Conservation (phyloP, 2,329 filamentous ascomycete species). For the Fusarium ambrosium region DNA sequence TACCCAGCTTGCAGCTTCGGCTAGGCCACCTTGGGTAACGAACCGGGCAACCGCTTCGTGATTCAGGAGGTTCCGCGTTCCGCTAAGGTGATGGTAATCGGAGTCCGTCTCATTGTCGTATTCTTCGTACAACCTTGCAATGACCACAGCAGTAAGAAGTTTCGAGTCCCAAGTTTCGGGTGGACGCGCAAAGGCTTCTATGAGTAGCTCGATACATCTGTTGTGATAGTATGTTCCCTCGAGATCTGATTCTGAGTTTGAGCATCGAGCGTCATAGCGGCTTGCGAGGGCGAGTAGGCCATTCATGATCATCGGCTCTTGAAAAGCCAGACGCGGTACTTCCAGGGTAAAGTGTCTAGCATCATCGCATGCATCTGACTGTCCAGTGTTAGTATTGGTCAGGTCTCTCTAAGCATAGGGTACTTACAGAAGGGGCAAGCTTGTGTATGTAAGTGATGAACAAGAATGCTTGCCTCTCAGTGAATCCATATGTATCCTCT, state of each 20-base stretch:
- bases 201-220: background rate
- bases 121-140: background rate
- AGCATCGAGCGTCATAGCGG: background rate
- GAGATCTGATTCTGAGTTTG: background rate
- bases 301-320: slow-evolving; percentile 2
- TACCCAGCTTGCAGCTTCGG: background rate
- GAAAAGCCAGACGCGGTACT: background rate
- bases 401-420: background rate
- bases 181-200: background rate
- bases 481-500: background rate
- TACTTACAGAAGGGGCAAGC: background rate
- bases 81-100: background rate
- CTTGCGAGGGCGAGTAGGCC: background rate
- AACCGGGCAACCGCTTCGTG: background rate
- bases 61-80: background rate
- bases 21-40: background rate
- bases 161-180: background rate
- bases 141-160: background rate
- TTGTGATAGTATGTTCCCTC: slow-evolving; percentile 1
- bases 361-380: slow-evolving; percentile 5
- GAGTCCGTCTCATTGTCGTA: background rate
- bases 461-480: background rate
- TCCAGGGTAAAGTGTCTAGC: background rate
- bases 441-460: slow-evolving; percentile 4
- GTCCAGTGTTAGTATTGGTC: background rate